Evolutionary conservation across 2,329 filamentous ascomycete species (phyloP), one percentile per base, ranked within the genome.

Genomic region (Ceratocystis ficicola): DNA sequence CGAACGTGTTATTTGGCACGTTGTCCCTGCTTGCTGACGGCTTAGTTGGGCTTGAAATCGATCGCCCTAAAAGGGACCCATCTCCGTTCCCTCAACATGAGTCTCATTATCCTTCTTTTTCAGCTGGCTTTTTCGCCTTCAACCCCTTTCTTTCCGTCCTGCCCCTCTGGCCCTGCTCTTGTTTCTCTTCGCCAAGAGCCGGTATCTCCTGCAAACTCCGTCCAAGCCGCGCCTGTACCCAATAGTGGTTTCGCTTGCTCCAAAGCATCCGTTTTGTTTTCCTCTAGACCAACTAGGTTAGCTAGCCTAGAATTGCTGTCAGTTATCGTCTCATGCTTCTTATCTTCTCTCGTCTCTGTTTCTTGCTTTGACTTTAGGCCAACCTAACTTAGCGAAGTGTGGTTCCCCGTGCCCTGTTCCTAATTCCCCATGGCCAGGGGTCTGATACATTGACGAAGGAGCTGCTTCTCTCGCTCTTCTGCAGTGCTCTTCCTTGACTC

Each of bases 381-480:
- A 17, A 12, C 17, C 22, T 57, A 6, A 32, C 30, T 32, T 32
- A 7, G 30, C 30, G 30, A 32, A 32, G 30, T 32, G 50, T 55
- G 50, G 20, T 7, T 25, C 52, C 52, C 25, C 50, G 50, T 55
- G 50, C 28, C 25, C 50, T 55, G 50, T 55, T 55, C 50, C 50
- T 55, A 2, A 25, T 28, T 15, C 28, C 28, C 52, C 20, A 3
- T 20, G 52, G 10, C 52, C 25, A 57, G 25, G 52, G 52, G 52
- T 28, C 52, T 57, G 52, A 57, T 57, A 57, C 52, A 57, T 28
- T 30, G 22, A 57, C 52, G 52, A 57, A 57, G 12, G 52, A 28
- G 30, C 15, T 28, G 2, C 48, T 50, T 50, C 17, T 50, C 48
- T 28, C 10, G 22, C 10, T 57, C 28, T 57, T 41, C 36, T 41